Base-by-base conservation (phyloP, 495 filamentous ascomycete species). In the Penicillium macrosclerotiorum region DNA sequence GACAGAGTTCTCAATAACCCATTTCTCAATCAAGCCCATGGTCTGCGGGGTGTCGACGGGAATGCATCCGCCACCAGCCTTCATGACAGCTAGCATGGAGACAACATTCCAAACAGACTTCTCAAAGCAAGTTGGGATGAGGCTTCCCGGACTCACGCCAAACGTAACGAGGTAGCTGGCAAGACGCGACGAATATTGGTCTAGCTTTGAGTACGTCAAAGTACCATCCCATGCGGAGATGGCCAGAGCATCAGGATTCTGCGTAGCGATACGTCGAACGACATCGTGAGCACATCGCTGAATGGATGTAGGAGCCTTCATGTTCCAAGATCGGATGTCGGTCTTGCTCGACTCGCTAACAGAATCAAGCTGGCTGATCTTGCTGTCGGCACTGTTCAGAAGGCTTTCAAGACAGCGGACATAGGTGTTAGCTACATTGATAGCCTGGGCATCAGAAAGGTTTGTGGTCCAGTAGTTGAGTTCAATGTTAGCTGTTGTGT, bases 381-480 rank as follows among this genome's bases (percentile, higher is more conserved):
- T 47, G 17, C 49, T 52, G 19, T 69, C 58, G 0, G 62, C 49
- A 14, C 63, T 44, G 20, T 62, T 52, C 18, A 68, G 49, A 19
- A 79, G 72, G 43, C 73, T 74, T 27, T 64, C 54, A 18, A 79
- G 47, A 8, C 57, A 72, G 3, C 71, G 64, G 7, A 72, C 42
- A 37, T 80, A 80, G 1, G 69, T 75, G 13, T 68, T 72, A 2
- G 68, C 64, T 11, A 82, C 69, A 45, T 76, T 73, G n/a, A 49
- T 35, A n/a, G 77, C 79, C 45, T 81, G 75, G 2, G 55, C 55
- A 45, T 69, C 65, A 0, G 73, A 77, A 7, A 77, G 51, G 18
- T 49, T 53, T 36, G 74, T 72, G 0, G 76, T 79, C 79, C 79
- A 82, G 57, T 79, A 80, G 44, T 80, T 78, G 4, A 82, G 30